Evolutionary conservation across 2,329 filamentous ascomycete species (phyloP).

Genomic region (Aspergillus sp.): DNA sequence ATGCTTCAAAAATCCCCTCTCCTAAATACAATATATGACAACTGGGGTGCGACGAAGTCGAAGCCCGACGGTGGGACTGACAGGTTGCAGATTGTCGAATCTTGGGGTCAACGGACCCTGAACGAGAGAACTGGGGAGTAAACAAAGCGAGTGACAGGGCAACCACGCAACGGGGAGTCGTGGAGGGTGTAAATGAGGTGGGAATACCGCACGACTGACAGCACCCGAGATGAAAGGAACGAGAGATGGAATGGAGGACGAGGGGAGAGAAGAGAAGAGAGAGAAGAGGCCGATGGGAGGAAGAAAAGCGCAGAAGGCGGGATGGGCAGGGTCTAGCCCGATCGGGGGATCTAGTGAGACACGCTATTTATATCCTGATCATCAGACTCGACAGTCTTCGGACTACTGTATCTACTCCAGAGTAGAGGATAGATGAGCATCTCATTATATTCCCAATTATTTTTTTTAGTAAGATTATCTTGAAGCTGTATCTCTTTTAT

Average conservation of each 20-base stretch:
- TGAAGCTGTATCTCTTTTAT: too few relatives aligned
- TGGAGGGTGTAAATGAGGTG: neutral
- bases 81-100: constrained; percentile 20
- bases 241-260: constrained; percentile 1
- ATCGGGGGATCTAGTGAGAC: constrained; percentile 19
- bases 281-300: constrained; percentile 1
- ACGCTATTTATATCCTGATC: constrained; percentile 19
- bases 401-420: too few relatives aligned
- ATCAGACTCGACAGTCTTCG: neutral
- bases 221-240: neutral
- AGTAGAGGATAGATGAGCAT: too few relatives aligned
- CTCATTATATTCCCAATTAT: too few relatives aligned
- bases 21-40: too few relatives aligned
- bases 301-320: constrained; percentile 7
- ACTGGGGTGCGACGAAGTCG: too few relatives aligned
- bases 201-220: neutral
- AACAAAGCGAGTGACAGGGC: constrained; percentile 25
- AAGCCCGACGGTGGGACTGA: constrained; percentile 9
- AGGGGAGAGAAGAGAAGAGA: constrained; percentile 5
- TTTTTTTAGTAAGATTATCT: too few relatives aligned
- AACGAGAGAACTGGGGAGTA: constrained; percentile 14
- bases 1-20: too few relatives aligned
- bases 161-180: neutral
- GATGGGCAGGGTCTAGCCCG: constrained; percentile 13
- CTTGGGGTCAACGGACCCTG: constrained; percentile 10